Base-by-base conservation (phyloP, 75 land plant species). In the Ceratopteris richardii region DNA sequence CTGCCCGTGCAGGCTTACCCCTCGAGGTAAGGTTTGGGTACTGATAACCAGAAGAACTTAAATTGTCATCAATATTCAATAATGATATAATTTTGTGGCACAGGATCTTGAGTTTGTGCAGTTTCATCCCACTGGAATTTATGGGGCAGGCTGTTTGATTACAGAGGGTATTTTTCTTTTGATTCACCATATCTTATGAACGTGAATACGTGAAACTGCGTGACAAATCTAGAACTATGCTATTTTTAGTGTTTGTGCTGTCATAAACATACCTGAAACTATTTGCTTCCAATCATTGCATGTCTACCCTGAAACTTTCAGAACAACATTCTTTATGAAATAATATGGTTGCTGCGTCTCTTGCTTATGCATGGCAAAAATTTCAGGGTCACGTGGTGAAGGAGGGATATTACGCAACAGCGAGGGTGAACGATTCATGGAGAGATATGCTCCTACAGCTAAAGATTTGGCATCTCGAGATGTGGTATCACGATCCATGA, bases 381-480 rank as follows among this genome's bases (percentile, higher is more conserved):
- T 46, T 46, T 5, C 61, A 95, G 99, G 99, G 29, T 95, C 99
- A 33, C 83, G 99, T 42, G 97, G 99, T 61, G 99, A 95, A 76
- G 99, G 99, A 62, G 99, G 99, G 31, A 95, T 95, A 21, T 80
- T 95, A 50, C 83, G 99, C 23, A 90, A 95, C 64, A 95, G 96
- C 72, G 99, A 95, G 73, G 99, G 99, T 62, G 99, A 95, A 55
- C 73, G 99, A 17, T 90, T 95, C 62, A 95, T 95, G 99, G 98
- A 95, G 61, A 74, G 97, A 36, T 95, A 95, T 80, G 99, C 97
- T 22, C 99, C 99, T 27, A 90, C 95, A 26, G 92, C 97, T 9
- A 95, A 90, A 66, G 99, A 95, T 82, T 79, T 95, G 77, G 99
- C 99, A 18, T 87, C 99, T 28, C 73, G 99, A 68, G 99, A 95